These are phyloP conservation scores for Phaeolepiota aurea DNA, from an alignment of 768 basidiomycete genomes.

Conservation along the genomic window DNA sequence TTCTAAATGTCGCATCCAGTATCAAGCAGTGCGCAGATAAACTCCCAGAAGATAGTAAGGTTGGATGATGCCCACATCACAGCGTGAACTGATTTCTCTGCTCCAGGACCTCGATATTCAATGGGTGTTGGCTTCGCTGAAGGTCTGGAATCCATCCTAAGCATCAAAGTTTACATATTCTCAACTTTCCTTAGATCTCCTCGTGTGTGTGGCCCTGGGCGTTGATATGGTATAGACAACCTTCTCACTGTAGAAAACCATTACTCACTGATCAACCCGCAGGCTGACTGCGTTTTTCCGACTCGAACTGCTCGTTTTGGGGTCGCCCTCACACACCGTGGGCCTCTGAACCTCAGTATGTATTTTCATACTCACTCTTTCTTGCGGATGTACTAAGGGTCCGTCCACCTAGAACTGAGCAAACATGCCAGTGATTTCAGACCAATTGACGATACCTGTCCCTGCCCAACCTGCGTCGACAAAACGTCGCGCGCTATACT, in stretches of 20 bases:
- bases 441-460: slow-evolving; percentile 70
- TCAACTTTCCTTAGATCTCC: slow-evolving; percentile 45
- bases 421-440: slow-evolving; percentile 64
- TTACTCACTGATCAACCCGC: slow-evolving; percentile 2
- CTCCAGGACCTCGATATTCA: slow-evolving; percentile 69
- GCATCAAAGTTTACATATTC: background rate
- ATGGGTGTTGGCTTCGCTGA: slow-evolving; percentile 94
- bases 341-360: slow-evolving; percentile 78
- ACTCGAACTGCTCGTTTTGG: slow-evolving; percentile 90
- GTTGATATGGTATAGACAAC: slow-evolving; percentile 69
- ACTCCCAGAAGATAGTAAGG: slow-evolving; percentile 72
- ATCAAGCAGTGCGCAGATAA: slow-evolving; percentile 77
- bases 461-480: slow-evolving; percentile 76
- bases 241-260: background rate
- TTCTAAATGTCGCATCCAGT: slow-evolving; percentile 24
- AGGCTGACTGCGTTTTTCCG: slow-evolving; percentile 93
- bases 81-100: too few relatives aligned
- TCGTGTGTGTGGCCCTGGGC: slow-evolving; percentile 88
- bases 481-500: slow-evolving; percentile 67
- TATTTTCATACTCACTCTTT: slow-evolving; percentile 1
- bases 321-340: slow-evolving; percentile 74
- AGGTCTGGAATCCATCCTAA: slow-evolving; percentile 31
- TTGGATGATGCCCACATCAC: too few relatives aligned
- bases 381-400: background rate
- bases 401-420: slow-evolving; percentile 40